Evolutionary conservation across 192 early-diverging fungal species (phyloP), one percentile per base, ranked within the genome.

Genomic region (Coemansia sp.): DNA sequence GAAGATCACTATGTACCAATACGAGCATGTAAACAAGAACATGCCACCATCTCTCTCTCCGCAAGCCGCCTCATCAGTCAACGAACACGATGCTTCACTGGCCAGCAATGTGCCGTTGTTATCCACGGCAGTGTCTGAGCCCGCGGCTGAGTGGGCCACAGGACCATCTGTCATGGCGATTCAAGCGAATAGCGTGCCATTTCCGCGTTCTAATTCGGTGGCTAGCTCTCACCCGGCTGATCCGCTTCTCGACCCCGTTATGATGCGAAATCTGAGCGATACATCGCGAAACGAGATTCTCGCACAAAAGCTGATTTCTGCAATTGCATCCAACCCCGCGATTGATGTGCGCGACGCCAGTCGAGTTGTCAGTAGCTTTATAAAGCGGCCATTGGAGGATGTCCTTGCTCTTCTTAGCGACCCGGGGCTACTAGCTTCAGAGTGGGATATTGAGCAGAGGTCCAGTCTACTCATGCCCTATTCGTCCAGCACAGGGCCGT

Each of bases 1-100:
- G 19, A 81, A 78, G 50, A 78, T 85, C 54, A 78, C 73, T 35
- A 60, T 85, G 66, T 83, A 83, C 42, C 80, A 77, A 68, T 83
- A 83, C 48, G 80, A 83, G 73, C 75, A 83, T 17, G 80, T 83
- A 50, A 78, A 75, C 60, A 83, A 74, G 67, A 41, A 72, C 40
- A 29, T n/a, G 21, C 35, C 60, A n/a, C 21, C 7, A 5, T 56
- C 59, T 3, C 41, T 29, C 33, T 40, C 60, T 19, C 53, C 62
- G 33, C 31, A 45, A 36, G 64, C 33, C 2, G 46, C 57, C n/a
- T 51, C 69, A 31, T 44, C 53, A 31, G 46, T 21, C 16, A 63
- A 17, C 17, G 37, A 14, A 42, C 29, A n/a, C 5, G 42, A 50
- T n/a, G 34, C 6, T 6, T 29, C 62, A 35, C 46, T 62, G 14